Percentiles rank a stretch among this genome's conserved stretches.
Conservation (phyloP, 2,329 filamentous ascomycete genomes). For the Aspergillus sp. region DNA sequence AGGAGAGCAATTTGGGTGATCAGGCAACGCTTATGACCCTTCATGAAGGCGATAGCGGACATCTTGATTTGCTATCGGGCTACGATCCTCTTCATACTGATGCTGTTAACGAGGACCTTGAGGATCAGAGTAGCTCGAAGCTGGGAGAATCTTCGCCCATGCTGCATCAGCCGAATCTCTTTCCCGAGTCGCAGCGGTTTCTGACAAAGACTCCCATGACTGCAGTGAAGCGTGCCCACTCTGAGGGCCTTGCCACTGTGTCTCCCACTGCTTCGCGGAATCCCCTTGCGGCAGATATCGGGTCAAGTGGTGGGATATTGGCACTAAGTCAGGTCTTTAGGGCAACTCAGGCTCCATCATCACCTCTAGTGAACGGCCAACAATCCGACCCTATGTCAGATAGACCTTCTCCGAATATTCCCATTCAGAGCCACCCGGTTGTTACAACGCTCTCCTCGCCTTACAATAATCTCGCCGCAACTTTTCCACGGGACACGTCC, state of each 20-base stretch:
- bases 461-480: conserved; percentile 32
- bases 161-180: conserved; percentile 41
- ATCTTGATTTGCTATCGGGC: conserved; percentile 45
- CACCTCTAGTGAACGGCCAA: conserved; percentile 41
- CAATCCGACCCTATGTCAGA: conserved; percentile 46
- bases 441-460: conserved; percentile 42
- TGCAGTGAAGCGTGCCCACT: conserved; percentile 36
- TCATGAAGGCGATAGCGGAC: conserved; percentile 45
- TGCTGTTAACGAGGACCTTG: conserved; percentile 50
- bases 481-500: conserved; percentile 38
- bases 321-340: conserved; percentile 52
- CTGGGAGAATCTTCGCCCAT: conserved; percentile 41
- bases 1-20: conserved; percentile 28
- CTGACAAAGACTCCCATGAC: conserved; percentile 46
- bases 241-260: conserved; percentile 29
- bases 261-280: conserved; percentile 47
- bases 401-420: conserved; percentile 52
- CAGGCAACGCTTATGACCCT: conserved; percentile 41
- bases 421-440: conserved; percentile 42
- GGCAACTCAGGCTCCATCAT: conserved; percentile 51
- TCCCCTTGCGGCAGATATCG: conserved; percentile 41
- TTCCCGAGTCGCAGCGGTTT: conserved; percentile 51
- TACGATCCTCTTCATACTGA: conserved; percentile 33
- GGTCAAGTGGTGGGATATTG: conserved; percentile 44
- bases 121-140: conserved; percentile 38